phyloP scores from a whole-genome alignment of 2,329 filamentous ascomycete species.

The Colletotrichum caudatum region DNA sequence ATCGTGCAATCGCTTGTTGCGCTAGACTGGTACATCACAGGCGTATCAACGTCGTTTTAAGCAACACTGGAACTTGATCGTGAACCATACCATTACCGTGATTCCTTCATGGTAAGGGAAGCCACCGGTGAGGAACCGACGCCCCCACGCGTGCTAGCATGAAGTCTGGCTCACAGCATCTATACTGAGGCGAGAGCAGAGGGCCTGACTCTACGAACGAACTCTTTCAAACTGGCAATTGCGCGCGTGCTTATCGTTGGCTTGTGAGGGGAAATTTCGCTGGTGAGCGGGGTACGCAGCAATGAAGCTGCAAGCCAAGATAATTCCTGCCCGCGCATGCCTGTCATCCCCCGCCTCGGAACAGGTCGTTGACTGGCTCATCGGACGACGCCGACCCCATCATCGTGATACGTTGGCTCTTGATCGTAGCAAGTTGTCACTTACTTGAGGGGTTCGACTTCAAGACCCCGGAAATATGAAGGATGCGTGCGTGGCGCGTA shows the following conservation, averaged over 20 bases:
- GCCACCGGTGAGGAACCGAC: not conserved
- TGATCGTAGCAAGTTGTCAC: not conserved
- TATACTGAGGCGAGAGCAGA: not conserved
- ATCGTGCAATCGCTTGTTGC: slow-evolving; percentile 1
- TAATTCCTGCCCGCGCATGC: slow-evolving; percentile 19
- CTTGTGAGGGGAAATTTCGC: slow-evolving; percentile 21
- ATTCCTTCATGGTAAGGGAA: not conserved
- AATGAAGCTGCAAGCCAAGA: slow-evolving; percentile 37
- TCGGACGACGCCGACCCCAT: slow-evolving; percentile 27
- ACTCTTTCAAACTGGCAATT: slow-evolving; percentile 12
- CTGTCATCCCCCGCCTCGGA: slow-evolving; percentile 24
- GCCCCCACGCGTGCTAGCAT: not conserved
- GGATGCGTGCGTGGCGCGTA: slow-evolving; percentile 20
- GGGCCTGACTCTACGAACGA: too few relatives aligned
- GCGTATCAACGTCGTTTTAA: too few relatives aligned
- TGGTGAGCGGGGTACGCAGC: slow-evolving; percentile 36
- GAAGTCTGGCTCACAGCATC: not conserved
- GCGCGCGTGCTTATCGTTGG: slow-evolving; percentile 34
- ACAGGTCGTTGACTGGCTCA: slow-evolving; percentile 5
- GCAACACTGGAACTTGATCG: not conserved
- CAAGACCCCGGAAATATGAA: not conserved
- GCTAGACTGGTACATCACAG: not conserved
- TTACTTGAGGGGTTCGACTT: not conserved
- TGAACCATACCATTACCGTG: not conserved
- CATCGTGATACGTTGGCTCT: slow-evolving; percentile 13